phyloP scores from a whole-genome alignment of 495 filamentous ascomycete genomes.

The Penicillium crystallinum region DNA sequence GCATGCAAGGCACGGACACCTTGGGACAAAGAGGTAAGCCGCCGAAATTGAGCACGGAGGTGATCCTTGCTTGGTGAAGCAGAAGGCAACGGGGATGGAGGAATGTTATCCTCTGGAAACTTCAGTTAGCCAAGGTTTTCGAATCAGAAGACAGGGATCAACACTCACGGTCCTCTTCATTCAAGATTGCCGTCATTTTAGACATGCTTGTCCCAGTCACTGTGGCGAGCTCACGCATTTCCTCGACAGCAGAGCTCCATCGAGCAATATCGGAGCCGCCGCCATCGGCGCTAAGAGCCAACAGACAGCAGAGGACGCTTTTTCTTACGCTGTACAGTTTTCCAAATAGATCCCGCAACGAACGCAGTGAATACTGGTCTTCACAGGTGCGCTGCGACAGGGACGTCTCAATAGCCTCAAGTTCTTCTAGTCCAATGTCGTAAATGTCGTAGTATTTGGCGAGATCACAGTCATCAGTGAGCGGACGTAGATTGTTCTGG shows the following conservation, averaged over 20 bases:
- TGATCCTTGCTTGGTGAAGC: conserved; percentile 72
- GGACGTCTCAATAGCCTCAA: conserved; percentile 58
- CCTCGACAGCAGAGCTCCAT: conserved; percentile 75
- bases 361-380: conserved; percentile 71
- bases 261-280: conserved; percentile 70
- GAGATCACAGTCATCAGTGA: conserved; percentile 71
- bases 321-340: conserved; percentile 76
- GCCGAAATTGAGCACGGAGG: conserved; percentile 76
- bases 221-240: conserved; percentile 58
- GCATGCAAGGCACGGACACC: conserved; percentile 90
- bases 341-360: conserved; percentile 71
- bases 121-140: conserved; percentile 20
- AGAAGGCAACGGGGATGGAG: conserved; percentile 61
- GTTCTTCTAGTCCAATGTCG: conserved; percentile 75
- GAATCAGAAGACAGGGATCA: neutral
- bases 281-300: conserved; percentile 84
- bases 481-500: conserved; percentile 58
- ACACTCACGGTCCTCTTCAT: conserved; percentile 75
- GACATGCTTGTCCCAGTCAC: conserved; percentile 49
- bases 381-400: conserved; percentile 60
- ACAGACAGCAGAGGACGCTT: conserved; percentile 75
- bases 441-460: conserved; percentile 92
- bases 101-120: conserved; percentile 42
- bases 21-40: conserved; percentile 79
- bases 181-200: conserved; percentile 64